Percentiles rank a stretch among this genome's conserved stretches.
phyloP scores from a whole-genome alignment of 148 eudicot species.

The Chenopodium berlandieri region DNA sequence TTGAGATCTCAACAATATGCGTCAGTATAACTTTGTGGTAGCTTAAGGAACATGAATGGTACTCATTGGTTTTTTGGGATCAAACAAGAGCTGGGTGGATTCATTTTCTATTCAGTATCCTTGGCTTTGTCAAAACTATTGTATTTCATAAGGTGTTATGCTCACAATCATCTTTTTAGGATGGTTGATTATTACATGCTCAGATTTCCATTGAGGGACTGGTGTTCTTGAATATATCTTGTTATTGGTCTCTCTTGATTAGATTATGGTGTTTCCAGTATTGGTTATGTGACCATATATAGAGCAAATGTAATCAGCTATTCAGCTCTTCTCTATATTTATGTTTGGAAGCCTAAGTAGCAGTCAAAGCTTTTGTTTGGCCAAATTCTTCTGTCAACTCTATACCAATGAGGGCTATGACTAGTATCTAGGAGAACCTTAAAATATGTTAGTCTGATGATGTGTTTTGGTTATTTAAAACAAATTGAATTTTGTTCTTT shows the following conservation, averaged over 20 bases:
- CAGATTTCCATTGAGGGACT: neutral
- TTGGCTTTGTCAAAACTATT: neutral
- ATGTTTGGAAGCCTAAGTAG: neutral
- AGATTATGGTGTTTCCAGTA: neutral
- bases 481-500: neutral
- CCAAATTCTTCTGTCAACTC: neutral
- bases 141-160: neutral
- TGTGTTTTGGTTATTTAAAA: neutral
- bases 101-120: no score
- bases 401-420: neutral
- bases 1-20: no score
- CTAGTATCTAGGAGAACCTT: neutral
- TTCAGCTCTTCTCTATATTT: neutral
- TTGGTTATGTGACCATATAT: neutral
- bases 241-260: neutral
- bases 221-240: neutral
- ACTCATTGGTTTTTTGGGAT: no score
- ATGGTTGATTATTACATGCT: neutral
- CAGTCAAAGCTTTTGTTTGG: neutral
- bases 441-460: neutral
- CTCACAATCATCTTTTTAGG: neutral
- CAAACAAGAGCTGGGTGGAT: no score
- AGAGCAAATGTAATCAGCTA: neutral
- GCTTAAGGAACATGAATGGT: no score
- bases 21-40: no score